Evolutionary conservation across 208 protist species (phyloP).

Genomic region (Leishmania turanica): DNA sequence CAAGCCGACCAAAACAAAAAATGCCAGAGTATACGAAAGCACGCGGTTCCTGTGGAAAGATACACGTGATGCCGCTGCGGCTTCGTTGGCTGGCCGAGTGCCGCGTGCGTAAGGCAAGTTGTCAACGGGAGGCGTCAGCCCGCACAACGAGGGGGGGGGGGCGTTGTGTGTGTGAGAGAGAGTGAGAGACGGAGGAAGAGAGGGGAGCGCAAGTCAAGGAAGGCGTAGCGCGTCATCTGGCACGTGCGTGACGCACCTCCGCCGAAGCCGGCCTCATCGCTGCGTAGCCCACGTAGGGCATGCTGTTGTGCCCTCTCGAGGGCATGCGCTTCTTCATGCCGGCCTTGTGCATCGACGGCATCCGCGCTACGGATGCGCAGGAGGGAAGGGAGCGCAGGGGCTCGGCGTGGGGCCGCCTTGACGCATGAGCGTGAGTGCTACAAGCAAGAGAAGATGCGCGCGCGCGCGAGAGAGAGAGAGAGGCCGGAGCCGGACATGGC

Average conservation of each 20-base stretch:
- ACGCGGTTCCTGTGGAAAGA: too few relatives aligned
- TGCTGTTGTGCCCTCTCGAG: neutral
- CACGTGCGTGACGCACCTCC: neutral
- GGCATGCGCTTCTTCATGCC: neutral
- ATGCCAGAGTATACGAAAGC: too few relatives aligned
- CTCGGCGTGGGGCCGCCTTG: too few relatives aligned
- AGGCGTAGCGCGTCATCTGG: neutral
- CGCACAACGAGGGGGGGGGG: too few relatives aligned
- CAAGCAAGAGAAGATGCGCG: neutral
- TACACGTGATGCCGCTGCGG: too few relatives aligned
- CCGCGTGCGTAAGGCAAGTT: too few relatives aligned
- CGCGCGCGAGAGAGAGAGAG: too few relatives aligned
- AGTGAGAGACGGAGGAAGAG: neutral
- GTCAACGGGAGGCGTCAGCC: too few relatives aligned
- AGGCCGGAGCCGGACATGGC: too few relatives aligned
- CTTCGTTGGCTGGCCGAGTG: too few relatives aligned
- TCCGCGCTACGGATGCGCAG: neutral
- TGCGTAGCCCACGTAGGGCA: neutral
- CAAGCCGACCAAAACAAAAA: too few relatives aligned
- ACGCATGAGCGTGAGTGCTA: neutral
- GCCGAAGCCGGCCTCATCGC: neutral
- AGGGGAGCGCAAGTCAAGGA: neutral
- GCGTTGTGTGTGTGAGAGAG: neutral
- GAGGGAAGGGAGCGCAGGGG: neutral
- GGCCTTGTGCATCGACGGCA: neutral